phyloP scores from a whole-genome alignment of 2,329 filamentous ascomycete species.

The Alternaria postmessia region DNA sequence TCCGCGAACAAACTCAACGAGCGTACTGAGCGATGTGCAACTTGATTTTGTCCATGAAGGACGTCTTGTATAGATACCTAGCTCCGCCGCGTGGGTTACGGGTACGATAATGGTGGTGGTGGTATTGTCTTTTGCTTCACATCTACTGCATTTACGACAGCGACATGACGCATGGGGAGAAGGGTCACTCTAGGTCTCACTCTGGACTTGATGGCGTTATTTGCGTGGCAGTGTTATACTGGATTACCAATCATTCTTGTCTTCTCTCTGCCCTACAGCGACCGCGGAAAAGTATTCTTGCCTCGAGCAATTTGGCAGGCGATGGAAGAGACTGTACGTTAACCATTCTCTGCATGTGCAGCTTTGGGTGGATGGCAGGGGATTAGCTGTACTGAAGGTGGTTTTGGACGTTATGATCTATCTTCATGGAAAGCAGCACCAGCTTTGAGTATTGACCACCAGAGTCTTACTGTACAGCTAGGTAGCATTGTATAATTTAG shows the following conservation, averaged over 20 bases:
- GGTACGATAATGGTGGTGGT: constrained; percentile 12
- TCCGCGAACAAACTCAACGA: constrained; percentile 33
- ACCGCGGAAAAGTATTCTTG: constrained; percentile 10
- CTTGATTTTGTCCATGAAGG: constrained; percentile 10
- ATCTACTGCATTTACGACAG: constrained; percentile 53
- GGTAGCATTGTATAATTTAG: constrained; percentile 31
- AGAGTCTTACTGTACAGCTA: constrained; percentile 8
- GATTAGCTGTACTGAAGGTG: constrained; percentile 2
- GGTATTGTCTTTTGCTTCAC: constrained; percentile 35
- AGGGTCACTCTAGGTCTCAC: constrained; percentile 25
- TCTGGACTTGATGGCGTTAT: constrained; percentile 41
- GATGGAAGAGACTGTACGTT: constrained; percentile 11
- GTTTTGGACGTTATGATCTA: constrained; percentile 6
- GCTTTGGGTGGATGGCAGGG: constrained; percentile 10
- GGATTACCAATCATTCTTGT: constrained; percentile 33
- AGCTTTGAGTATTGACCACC: constrained; percentile 1
- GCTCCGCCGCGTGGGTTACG: constrained; percentile 15
- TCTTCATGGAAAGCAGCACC: constrained; percentile 9
- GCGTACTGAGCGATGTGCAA: constrained; percentile 26
- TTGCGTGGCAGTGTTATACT: constrained; percentile 38
- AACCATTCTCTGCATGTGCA: constrained; percentile 11
- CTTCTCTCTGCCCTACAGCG: constrained; percentile 16
- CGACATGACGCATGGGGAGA: constrained; percentile 47
- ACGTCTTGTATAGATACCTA: constrained; percentile 23
- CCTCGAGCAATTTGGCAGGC: constrained; percentile 7